Evolutionary conservation across 176 grass and related monocot genomes (phyloP), one percentile per base, ranked within the genome.

Genomic region (Oryza officinalis): DNA sequence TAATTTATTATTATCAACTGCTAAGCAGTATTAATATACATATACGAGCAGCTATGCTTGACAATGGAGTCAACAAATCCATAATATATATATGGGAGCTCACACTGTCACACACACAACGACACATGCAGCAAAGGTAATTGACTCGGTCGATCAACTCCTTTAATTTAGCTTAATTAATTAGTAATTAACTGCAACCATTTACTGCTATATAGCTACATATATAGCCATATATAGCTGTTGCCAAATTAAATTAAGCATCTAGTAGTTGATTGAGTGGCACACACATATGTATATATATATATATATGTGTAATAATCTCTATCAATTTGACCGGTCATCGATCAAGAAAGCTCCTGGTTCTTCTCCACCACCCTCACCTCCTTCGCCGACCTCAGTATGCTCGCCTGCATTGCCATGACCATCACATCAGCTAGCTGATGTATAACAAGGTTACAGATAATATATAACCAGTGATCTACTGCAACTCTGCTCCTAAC

Each of bases 341-440:
- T 38, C 37, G 37, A n/a, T 94, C 88, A 97, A 86, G 71, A 76
- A 60, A 99, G 89, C 81, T 99, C 93, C 86, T 99, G 96, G 86
- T 99, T 96, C 93, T 99, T 99, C 87, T 99, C 96, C 81, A 96
- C 93, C 86, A 99, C 83, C 67, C 93, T 94, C 89, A 99, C 96
- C 81, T 96, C 93, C 69, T 90, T 90, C 2, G 87, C 89, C 54
- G 87, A 94, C 81, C 88, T 80, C 43, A 95, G 87, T 28, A 94
- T 32, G 33, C 66, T 85, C 40, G 96, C 96, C 93, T 92, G 88
- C 43, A 82, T 78, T 38, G 6, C 22, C 59, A 81, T 59, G 46
- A 13, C 6, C 41, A 28, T 14, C 32, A 49, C 26, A 49, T n/a
- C 10, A 47, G 12, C 8, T 26, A 13, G 25, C n/a, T 74, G 65